Conservation (phyloP, 495 filamentous ascomycete genomes). For the Penicillium cataractarum region DNA sequence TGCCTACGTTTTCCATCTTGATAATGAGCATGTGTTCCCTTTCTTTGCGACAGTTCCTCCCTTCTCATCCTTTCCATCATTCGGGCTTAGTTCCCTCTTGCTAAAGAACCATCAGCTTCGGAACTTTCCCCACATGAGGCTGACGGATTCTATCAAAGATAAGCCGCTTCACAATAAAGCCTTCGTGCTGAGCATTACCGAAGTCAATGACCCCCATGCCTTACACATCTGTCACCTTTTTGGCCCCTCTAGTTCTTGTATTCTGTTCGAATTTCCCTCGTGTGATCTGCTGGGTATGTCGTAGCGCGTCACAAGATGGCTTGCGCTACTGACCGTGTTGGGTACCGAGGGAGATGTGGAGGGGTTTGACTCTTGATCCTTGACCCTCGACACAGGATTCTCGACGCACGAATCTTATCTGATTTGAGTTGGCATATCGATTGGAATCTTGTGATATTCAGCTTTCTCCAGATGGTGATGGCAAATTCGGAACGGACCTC, state of each 20-base stretch:
- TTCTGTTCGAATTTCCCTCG: neutral
- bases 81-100: neutral
- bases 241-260: neutral
- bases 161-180: neutral
- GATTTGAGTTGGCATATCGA: neutral
- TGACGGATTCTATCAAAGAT: neutral
- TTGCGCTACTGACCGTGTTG: neutral
- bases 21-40: neutral
- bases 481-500: neutral
- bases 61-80: neutral
- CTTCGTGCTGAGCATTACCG: neutral
- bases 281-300: neutral
- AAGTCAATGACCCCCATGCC: neutral
- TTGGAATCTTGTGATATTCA: neutral
- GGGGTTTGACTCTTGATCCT: neutral
- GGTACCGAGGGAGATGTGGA: neutral
- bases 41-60: neutral
- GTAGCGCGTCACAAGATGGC: neutral
- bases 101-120: neutral
- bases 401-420: neutral
- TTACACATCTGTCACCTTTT: neutral
- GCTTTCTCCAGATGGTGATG: neutral
- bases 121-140: slow-evolving; percentile 2
- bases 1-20: slow-evolving; percentile 1
- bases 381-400: neutral